These are phyloP conservation scores for Aristolochia californica DNA, from an alignment of 164 flowering plant genomes.

Conservation along the genomic window DNA sequence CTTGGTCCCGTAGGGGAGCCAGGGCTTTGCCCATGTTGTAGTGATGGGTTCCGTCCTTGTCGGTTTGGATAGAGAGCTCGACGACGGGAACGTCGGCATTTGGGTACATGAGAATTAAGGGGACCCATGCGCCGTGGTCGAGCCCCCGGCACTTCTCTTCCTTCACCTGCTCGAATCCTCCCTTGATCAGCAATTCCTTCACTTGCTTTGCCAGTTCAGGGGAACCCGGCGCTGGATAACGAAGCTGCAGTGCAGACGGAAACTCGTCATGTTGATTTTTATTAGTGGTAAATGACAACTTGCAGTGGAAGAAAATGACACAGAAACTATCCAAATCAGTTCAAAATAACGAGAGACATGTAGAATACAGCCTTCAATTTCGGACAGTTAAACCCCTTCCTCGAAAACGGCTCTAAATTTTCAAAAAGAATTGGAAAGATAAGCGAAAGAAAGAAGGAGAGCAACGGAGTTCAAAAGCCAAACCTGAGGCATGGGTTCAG, in stretches of 20 bases:
- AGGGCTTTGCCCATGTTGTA: slow-evolving; percentile 74
- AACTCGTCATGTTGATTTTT: too few species aligned
- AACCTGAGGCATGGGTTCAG: too few species aligned
- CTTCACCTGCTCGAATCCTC: slow-evolving; percentile 36
- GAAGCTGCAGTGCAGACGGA: slow-evolving; percentile 44
- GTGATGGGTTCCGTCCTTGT: slow-evolving; percentile 49
- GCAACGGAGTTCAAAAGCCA: too few species aligned
- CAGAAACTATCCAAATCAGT: too few species aligned
- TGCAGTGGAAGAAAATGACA: too few species aligned
- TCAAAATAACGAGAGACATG: too few species aligned
- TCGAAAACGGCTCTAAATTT: too few species aligned
- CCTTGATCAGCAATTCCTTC: slow-evolving; percentile 38
- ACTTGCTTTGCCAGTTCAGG: slow-evolving; percentile 53
- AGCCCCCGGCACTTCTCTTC: slow-evolving; percentile 67
- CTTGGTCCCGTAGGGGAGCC: slow-evolving; percentile 69
- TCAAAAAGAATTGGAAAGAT: too few species aligned
- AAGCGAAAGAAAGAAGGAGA: too few species aligned
- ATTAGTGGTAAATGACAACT: too few species aligned
- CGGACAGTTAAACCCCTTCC: too few species aligned
- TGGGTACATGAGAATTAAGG: slow-evolving; percentile 80
- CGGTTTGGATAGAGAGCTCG: slow-evolving; percentile 58
- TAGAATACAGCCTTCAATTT: too few species aligned
- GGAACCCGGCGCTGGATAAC: slow-evolving; percentile 83
- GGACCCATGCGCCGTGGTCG: slow-evolving; percentile 92
- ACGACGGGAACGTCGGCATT: slow-evolving; percentile 72